Evolutionary conservation across 306 rosid genomes (phyloP), one percentile per base, ranked within the genome.

Genomic region (Senna tora): DNA sequence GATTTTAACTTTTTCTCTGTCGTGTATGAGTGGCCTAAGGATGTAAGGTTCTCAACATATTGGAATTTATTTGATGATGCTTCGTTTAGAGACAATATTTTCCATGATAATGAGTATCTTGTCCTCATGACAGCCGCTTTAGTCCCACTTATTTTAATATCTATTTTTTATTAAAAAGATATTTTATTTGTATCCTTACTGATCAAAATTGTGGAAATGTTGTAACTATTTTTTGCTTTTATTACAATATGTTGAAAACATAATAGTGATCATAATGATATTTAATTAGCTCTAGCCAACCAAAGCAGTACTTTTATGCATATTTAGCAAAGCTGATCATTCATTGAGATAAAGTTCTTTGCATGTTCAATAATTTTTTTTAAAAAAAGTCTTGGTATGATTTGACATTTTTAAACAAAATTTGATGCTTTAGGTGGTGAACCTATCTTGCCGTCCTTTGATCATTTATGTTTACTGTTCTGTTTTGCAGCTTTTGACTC

Each of bases 1-100:
- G 98, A 91, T 84, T 93, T 93, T 84, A 93, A 93, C 86, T 93
- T 91, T 64, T 93, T 93, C 87, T 89, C 98, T 2, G 85, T 91
- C 3, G 71, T 93, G 73, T 93, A 91, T 69, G 98, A 93, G 79
- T 93, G 98, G 97, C 97, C 97, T 41, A 93, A 91, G 80, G 98
- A 93, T 87, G 98, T 93, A 83, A 91, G 98, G 19, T 77, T 77
- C 80, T 71, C 73, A 75, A 72, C 69, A 52, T 82, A 70, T 65
- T 65, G 71, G 34, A 69, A 83, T 53, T 47, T 69, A 78, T 67
- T 64, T 57, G 57, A 63, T 61, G 19, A 28, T 49, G 65, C 52
- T 77, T 78, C 58, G 67, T 76, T 72, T 62, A 39, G 62, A 49
- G 17, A 11, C 25, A 21, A 7, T 20, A 20, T 14, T 43, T 67